Evolutionary conservation across 495 filamentous ascomycete species (phyloP).

Genomic region (Bacidia gigantensis): DNA sequence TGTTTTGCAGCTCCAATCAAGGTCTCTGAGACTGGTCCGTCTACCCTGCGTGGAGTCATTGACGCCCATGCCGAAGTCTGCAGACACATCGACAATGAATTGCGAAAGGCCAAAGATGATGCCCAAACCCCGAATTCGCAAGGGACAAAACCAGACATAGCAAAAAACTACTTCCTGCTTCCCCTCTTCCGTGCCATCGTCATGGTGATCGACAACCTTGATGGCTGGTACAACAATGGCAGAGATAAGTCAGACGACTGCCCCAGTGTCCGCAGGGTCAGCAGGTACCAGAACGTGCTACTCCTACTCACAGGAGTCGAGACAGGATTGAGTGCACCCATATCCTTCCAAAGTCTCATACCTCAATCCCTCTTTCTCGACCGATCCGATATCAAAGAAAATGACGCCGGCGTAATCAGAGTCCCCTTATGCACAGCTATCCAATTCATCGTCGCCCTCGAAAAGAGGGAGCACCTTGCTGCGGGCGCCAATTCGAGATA

Average conservation of each 20-base stretch:
- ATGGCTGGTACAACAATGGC: neutral
- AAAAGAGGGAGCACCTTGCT: neutral
- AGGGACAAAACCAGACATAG: no score
- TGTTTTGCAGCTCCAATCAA: neutral
- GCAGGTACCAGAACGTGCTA: neutral
- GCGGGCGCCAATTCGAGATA: neutral
- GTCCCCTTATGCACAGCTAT: neutral
- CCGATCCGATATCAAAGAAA: neutral
- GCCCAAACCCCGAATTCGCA: no score
- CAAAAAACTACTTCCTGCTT: neutral
- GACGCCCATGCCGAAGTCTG: no score
- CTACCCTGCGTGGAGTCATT: neutral
- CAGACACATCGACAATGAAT: no score
- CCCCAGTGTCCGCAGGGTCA: neutral
- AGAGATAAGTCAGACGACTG: neutral
- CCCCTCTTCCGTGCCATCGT: neutral
- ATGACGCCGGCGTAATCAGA: neutral
- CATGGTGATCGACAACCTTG: neutral
- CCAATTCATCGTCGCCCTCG: neutral
- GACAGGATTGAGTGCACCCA: neutral
- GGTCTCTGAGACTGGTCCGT: neutral
- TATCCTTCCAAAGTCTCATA: neutral
- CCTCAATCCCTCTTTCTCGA: neutral
- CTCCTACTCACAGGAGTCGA: neutral
- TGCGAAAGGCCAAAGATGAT: no score